Conservation (phyloP, 139 green algal genomes). For the Tetraselmis striata region DNA sequence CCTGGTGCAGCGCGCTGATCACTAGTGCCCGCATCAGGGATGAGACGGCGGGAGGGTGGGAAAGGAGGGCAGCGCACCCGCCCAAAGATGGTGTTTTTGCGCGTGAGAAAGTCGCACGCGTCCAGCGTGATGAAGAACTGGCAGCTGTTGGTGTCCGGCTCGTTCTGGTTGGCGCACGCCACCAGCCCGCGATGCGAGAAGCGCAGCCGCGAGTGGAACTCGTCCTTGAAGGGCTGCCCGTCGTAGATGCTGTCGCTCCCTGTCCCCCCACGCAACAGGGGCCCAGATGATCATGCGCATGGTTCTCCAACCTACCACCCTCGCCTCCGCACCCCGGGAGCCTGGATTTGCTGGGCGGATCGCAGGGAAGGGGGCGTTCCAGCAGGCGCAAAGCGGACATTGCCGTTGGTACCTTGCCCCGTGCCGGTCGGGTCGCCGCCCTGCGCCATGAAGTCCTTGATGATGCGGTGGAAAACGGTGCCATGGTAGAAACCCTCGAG, state of each 20-base stretch:
- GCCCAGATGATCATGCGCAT: too few species aligned
- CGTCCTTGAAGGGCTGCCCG: conserved; percentile 65
- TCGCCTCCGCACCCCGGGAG: too few species aligned
- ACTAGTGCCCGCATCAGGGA: too few species aligned
- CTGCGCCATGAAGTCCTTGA: conserved; percentile 77
- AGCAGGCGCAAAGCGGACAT: too few species aligned
- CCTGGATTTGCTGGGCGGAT: too few species aligned
- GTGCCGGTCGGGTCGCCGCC: conserved; percentile 74
- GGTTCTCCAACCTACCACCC: too few species aligned
- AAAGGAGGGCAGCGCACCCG: conserved; percentile 12
- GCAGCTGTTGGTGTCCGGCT: conserved; percentile 77
- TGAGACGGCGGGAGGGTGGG: neutral
- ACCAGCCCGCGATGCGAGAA: conserved; percentile 89
- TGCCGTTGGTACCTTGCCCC: conserved; percentile 47
- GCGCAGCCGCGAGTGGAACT: conserved; percentile 84
- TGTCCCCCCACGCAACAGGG: conserved; percentile 22
- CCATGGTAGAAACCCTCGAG: conserved; percentile 91
- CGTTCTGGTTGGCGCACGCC: conserved; percentile 87
- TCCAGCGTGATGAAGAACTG: conserved; percentile 92
- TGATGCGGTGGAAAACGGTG: conserved; percentile 82
- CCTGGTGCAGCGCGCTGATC: too few species aligned
- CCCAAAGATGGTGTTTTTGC: conserved; percentile 91
- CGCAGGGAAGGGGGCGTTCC: too few species aligned
- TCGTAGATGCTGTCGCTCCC: conserved; percentile 71
- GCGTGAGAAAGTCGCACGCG: conserved; percentile 66